A percentile compares a stretch with the other conserved stretches of the same genome.
These are phyloP conservation scores for Brassica hybrid DNA, from an alignment of 441 rosid species.

Conservation along the genomic window DNA sequence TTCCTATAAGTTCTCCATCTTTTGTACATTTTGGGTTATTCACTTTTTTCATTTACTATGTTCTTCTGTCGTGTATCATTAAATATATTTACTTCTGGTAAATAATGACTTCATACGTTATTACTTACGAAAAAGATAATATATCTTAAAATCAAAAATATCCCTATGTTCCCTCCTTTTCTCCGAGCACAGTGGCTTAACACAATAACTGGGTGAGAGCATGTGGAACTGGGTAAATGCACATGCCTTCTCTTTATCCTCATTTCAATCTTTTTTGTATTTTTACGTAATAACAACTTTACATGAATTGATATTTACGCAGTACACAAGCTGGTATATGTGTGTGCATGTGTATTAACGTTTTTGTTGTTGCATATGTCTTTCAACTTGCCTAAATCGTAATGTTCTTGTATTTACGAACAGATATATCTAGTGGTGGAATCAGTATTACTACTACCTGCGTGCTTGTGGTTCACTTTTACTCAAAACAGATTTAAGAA, in stretches of 20 bases:
- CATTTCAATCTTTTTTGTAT: neutral
- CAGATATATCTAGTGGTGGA: neutral
- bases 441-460: neutral
- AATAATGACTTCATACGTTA: neutral
- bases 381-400: neutral
- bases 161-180: conserved; percentile 41
- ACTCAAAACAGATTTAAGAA: neutral
- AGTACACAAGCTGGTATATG: conserved; percentile 27
- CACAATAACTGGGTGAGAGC: conserved; percentile 36
- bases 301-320: conserved; percentile 18
- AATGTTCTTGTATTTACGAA: neutral
- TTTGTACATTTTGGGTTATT: neutral
- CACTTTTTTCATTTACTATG: neutral
- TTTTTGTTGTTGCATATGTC: neutral
- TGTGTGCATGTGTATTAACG: neutral
- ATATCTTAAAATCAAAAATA: conserved; percentile 26
- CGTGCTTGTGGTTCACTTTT: conserved; percentile 16
- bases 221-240: conserved; percentile 41
- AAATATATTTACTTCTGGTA: neutral
- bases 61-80: neutral
- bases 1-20: neutral
- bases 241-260: conserved; percentile 37
- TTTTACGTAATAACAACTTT: conserved; percentile 15
- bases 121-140: conserved; percentile 7
- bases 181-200: conserved; percentile 14